phyloP scores from a whole-genome alignment of 1,284 basidiomycete genomes.

The Trichosporon ovoides region DNA sequence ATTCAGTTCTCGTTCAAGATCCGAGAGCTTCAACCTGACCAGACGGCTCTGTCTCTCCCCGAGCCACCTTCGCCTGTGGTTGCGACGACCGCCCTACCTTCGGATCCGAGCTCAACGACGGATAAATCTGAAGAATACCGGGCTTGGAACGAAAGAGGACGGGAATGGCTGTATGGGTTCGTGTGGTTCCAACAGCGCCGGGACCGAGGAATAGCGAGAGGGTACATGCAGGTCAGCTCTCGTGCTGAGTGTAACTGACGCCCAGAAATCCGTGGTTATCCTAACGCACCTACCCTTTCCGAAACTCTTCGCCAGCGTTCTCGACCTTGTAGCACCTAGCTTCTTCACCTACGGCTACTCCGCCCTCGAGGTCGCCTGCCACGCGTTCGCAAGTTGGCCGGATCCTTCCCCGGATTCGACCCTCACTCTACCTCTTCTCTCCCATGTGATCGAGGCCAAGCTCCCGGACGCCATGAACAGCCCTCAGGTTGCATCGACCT shows the following conservation, averaged over 20 bases:
- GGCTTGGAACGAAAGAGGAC: constrained; percentile 41
- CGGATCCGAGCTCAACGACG: constrained; percentile 9
- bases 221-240: constrained; percentile 71
- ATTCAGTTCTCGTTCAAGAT: constrained; percentile 50
- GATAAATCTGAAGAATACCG: constrained; percentile 45
- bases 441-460: constrained; percentile 64
- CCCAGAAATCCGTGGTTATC: constrained; percentile 75
- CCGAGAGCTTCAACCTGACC: constrained; percentile 54
- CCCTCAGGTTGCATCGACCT: constrained; percentile 54
- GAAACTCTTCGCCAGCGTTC: constrained; percentile 67
- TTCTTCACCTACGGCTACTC: constrained; percentile 69
- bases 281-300: constrained; percentile 79
- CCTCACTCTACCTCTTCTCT: constrained; percentile 73
- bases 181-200: constrained; percentile 72
- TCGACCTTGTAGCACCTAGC: constrained; percentile 67
- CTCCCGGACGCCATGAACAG: constrained; percentile 65
- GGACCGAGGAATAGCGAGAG: constrained; percentile 66
- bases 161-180: constrained; percentile 65
- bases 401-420: constrained; percentile 60
- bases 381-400: constrained; percentile 78
- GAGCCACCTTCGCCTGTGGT: constrained; percentile 44
- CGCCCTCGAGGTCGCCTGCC: constrained; percentile 77
- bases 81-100: constrained; percentile 4
- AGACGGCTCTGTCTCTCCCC: constrained; percentile 27
- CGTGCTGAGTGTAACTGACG: constrained; percentile 6